phyloP scores from a whole-genome alignment of 371 early-diverging fungal genomes.

The Basidiobolus heterosporus region DNA sequence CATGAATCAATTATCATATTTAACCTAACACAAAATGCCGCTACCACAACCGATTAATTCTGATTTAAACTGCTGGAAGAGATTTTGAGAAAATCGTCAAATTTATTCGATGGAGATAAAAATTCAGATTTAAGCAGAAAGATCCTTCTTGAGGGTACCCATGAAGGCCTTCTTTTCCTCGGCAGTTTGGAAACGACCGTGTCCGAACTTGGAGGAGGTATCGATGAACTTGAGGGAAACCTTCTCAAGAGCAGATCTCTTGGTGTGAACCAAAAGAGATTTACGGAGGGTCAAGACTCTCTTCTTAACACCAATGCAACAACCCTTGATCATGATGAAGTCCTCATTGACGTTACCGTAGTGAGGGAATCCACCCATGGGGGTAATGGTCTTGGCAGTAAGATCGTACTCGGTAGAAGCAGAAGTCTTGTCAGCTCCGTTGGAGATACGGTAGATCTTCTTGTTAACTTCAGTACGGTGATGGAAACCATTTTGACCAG shows the following conservation, averaged over 20 bases:
- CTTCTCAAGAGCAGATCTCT: conserved; percentile 91
- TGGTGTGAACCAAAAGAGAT: conserved; percentile 86
- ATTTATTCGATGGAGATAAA: no score
- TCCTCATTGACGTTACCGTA: conserved; percentile 98
- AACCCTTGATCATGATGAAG: conserved; percentile 98
- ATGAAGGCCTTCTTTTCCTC: conserved; percentile 95
- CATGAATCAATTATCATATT: no score
- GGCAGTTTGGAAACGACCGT: conserved; percentile 99
- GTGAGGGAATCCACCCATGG: conserved; percentile 99
- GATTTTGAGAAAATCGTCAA: no score
- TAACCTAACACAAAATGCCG: no score
- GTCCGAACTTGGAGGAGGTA: conserved; percentile 99
- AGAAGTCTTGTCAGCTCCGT: conserved; percentile 68
- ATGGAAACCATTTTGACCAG: conserved; percentile 99
- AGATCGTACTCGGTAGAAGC: conserved; percentile 96
- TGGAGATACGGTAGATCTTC: conserved; percentile 98
- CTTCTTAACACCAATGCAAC: conserved; percentile 94
- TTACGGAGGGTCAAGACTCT: conserved; percentile 98
- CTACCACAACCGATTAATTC: no score
- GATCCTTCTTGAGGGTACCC: conserved; percentile 85
- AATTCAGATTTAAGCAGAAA: background rate
- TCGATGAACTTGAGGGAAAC: conserved; percentile 92
- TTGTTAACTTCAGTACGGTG: conserved; percentile 99
- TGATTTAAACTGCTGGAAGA: no score
- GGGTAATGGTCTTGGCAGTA: conserved; percentile 94